These are phyloP conservation scores for Hanseniaspora thailandica DNA, from an alignment of 805 yeast genomes.

Conservation along the genomic window DNA sequence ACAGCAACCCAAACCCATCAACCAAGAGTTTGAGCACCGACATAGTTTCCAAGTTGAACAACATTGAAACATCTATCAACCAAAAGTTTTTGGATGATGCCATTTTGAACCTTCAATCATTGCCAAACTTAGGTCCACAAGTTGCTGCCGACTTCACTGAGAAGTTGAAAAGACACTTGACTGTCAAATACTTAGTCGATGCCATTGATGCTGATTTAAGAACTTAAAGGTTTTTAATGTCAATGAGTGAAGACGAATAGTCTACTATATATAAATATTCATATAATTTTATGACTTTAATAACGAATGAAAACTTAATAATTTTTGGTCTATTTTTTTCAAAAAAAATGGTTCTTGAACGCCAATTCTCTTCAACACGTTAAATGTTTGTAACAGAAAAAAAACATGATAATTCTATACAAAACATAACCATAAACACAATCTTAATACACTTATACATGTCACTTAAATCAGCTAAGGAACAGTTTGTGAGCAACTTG, in stretches of 20 bases:
- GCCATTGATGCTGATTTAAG: conserved; percentile 48
- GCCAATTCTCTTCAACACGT: too few relatives aligned
- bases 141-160: conserved; percentile 85
- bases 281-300: neutral
- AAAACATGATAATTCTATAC: too few relatives aligned
- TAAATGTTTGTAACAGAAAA: too few relatives aligned
- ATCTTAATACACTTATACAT: neutral
- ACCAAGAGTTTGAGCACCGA: neutral
- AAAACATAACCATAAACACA: neutral
- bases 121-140: conserved; percentile 87
- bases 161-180: conserved; percentile 81
- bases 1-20: neutral
- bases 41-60: neutral
- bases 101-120: conserved; percentile 77
- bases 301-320: neutral
- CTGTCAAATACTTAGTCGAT: conserved; percentile 67
- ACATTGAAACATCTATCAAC: neutral
- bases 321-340: neutral
- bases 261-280: neutral
- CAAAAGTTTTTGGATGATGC: conserved; percentile 69
- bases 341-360: too few relatives aligned
- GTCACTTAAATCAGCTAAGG: conserved; percentile 7
- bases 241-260: neutral
- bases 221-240: neutral
- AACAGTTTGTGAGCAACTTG: conserved; percentile 10